Base-by-base conservation (phyloP, 208 protist genomes). In the Wallacemonas sp. region DNA sequence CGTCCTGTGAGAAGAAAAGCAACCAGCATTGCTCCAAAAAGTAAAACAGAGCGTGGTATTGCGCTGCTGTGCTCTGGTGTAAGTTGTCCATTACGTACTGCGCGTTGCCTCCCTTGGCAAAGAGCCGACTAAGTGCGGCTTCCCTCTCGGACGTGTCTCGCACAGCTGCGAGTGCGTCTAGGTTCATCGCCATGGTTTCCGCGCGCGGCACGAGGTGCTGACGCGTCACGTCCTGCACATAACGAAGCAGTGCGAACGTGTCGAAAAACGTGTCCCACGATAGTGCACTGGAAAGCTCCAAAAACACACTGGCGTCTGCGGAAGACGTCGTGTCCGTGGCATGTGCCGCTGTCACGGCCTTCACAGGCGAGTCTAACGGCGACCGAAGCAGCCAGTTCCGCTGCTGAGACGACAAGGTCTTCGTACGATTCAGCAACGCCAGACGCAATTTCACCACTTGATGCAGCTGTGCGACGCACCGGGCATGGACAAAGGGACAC, bases 1-100 rank as follows among this genome's bases (percentile, higher is more conserved):
- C 63, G 28, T 51, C 49, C 11, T 56, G 45, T 33, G 66, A 69
- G 56, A 85, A 72, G 62, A 85, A 90, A 22, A 78, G 65, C 34
- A 75, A 60, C 85, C 84, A 91, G 47, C 75, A 77, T 28, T 82
- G 77, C 58, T 86, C 79, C 6, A 91, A 73, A 31, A 88, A 66
- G 17, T 47, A 34, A 45, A 83, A 82, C 4, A 77, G 75, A 5
- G 24, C 31, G 42, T 80, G 70, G 68, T 91, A 94, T 49, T 66
- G 66, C 14, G 82, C 82, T 0, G 82, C 63, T 45, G 69, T 66
- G 6, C 82, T 61, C 55, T 90, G 84, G 42, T 90, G 73, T 17
- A 89, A 62, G 62, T 82, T 88, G 51, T 93, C 83, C 12, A 91
- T 59, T 31, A 86, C 71, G 67, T 76, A 86, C 70, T 87, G 81